Percentiles rank a stretch among this genome's conserved stretches.
phyloP scores from a whole-genome alignment of 805 yeast genomes.

The Metschnikowia bowlesiae region DNA sequence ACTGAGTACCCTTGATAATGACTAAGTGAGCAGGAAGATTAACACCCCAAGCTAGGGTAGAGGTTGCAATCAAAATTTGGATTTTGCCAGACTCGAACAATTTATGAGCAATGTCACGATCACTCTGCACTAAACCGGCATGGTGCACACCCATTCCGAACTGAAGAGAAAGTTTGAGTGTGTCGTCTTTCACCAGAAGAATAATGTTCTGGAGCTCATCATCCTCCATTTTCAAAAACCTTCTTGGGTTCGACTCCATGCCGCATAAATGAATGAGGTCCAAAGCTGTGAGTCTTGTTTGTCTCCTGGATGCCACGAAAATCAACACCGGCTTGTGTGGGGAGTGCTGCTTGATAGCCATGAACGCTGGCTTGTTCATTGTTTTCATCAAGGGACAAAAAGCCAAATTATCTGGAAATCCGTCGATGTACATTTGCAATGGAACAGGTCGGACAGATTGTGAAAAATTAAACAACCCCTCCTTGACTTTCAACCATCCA shows the following conservation, averaged over 20 bases:
- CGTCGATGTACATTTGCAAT: constrained; percentile 80
- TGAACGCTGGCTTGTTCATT: constrained; percentile 85
- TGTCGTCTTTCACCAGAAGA: constrained; percentile 70
- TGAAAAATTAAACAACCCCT: constrained; percentile 76
- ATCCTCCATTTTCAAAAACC: constrained; percentile 65
- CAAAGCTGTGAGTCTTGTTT: constrained; percentile 73
- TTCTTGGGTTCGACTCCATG: constrained; percentile 68
- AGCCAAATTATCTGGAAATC: constrained; percentile 76
- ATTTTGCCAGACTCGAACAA: constrained; percentile 66
- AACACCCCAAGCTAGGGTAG: constrained; percentile 84
- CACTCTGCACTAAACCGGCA: constrained; percentile 75
- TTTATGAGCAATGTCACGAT: constrained; percentile 65
- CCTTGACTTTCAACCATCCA: constrained; percentile 71
- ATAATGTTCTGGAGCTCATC: constrained; percentile 51
- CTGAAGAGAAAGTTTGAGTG: constrained; percentile 66
- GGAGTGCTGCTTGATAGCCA: constrained; percentile 89
- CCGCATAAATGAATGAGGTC: constrained; percentile 78
- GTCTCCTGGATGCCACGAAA: constrained; percentile 82
- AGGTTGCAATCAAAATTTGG: constrained; percentile 71
- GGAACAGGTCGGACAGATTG: constrained; percentile 84
- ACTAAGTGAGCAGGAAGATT: constrained; percentile 47
- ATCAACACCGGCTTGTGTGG: constrained; percentile 78
- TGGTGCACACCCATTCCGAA: constrained; percentile 75
- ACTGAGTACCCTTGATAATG: constrained; percentile 69
- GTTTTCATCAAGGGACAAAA: constrained; percentile 83